These are phyloP conservation scores for Apiospora malaysiana DNA, from an alignment of 2,329 filamentous ascomycete genomes.

Conservation along the genomic window DNA sequence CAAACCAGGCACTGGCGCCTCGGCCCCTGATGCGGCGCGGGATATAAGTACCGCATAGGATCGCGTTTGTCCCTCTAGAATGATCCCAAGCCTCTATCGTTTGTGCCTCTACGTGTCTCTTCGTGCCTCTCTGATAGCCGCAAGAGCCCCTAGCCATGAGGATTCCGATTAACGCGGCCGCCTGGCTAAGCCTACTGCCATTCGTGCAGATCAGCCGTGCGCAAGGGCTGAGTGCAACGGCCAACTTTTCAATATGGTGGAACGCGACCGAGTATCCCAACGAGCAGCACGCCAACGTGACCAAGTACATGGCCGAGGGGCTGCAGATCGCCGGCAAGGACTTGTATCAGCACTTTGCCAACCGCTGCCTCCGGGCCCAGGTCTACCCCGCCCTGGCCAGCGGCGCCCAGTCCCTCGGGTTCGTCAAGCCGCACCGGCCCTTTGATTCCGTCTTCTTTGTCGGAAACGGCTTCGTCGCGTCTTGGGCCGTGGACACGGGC, in stretches of 20 bases:
- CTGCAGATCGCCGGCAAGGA: constrained; percentile 10
- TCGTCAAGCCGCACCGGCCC: constrained; percentile 28
- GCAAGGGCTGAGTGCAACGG: not conserved
- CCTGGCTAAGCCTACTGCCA: not conserved
- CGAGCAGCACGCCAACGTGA: constrained; percentile 18
- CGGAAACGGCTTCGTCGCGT: constrained; percentile 32
- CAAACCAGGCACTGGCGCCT: not conserved
- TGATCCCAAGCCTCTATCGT: not conserved
- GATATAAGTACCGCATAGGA: not conserved
- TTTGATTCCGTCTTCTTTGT: constrained; percentile 35
- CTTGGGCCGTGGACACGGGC: constrained; percentile 37
- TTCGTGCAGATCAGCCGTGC: not conserved
- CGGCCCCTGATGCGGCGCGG: not conserved
- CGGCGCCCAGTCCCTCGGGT: constrained; percentile 24
- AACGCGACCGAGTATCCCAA: constrained; percentile 18
- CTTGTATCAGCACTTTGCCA: not conserved
- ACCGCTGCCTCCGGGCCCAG: constrained; percentile 19
- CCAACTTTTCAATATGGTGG: constrained; percentile 20
- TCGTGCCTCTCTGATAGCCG: not conserved
- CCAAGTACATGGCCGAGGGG: constrained; percentile 8
- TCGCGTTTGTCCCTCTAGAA: not conserved
- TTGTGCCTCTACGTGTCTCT: too few species aligned
- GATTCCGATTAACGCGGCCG: not conserved
- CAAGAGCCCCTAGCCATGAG: not conserved
- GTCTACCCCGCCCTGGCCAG: not conserved